Percentiles rank a stretch among this genome's conserved stretches.
Evolutionary conservation across 1,284 basidiomycete genomes (phyloP).

Genomic region (Puccinia polysora): DNA sequence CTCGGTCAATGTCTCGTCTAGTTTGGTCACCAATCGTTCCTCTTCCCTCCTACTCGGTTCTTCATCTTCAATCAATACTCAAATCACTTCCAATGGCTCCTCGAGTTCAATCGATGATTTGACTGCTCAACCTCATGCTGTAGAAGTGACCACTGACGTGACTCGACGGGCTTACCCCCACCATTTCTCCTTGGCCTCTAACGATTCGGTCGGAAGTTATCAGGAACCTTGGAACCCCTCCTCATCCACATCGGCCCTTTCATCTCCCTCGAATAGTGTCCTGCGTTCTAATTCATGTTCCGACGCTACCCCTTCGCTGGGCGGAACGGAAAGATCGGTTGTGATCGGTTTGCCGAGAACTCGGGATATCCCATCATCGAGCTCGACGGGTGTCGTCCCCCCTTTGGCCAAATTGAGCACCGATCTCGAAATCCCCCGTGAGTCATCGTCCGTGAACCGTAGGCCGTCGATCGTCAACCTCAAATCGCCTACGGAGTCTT

Average conservation of each 20-base stretch:
- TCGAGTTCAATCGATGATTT: not conserved
- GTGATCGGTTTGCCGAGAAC: not conserved
- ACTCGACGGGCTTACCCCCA: not conserved
- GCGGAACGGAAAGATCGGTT: not conserved
- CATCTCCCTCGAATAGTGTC: constrained; percentile 10
- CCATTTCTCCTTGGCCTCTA: not conserved
- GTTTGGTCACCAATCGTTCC: constrained; percentile 5
- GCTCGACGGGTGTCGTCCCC: too few species aligned
- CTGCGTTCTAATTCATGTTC: not conserved
- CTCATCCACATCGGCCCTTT: constrained; percentile 35
- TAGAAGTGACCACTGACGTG: not conserved
- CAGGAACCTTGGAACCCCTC: constrained; percentile 12
- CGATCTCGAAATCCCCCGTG: constrained; percentile 1
- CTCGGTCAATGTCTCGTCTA: not conserved
- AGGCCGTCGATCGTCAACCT: constrained; percentile 15
- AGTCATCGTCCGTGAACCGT: not conserved
- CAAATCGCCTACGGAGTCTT: constrained; percentile 13
- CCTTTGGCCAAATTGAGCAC: constrained; percentile 6
- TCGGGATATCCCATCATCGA: constrained; percentile 1
- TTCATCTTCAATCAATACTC: constrained; percentile 16
- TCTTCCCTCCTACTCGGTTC: constrained; percentile 13
- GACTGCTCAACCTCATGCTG: not conserved
- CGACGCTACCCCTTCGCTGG: not conserved
- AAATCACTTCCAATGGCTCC: constrained; percentile 4
- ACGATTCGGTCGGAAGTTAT: constrained; percentile 48